These are phyloP conservation scores for Vigna unguiculata DNA, from an alignment of 306 rosid species.

Conservation along the genomic window DNA sequence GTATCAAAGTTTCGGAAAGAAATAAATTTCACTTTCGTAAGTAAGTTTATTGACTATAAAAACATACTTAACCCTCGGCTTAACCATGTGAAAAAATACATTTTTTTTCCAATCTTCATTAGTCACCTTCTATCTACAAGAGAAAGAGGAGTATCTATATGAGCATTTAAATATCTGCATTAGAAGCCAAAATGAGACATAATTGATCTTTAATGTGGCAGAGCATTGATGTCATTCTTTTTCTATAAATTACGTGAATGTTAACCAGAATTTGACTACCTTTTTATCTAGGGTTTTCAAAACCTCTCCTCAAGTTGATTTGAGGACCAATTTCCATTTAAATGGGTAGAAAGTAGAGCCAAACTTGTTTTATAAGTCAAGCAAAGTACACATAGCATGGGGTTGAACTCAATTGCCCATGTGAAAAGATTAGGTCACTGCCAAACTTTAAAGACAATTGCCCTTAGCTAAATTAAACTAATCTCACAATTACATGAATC, in stretches of 20 bases:
- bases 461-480: neutral
- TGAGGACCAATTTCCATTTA: conserved; percentile 40
- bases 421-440: conserved; percentile 35
- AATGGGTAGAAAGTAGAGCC: conserved; percentile 37
- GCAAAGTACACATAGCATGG: conserved; percentile 36
- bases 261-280: conserved; percentile 7
- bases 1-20: too few relatives aligned
- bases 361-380: conserved; percentile 46
- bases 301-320: conserved; percentile 43
- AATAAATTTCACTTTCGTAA: too few relatives aligned
- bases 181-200: neutral
- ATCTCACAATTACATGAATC: conserved; percentile 19
- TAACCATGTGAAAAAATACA: too few relatives aligned
- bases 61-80: too few relatives aligned
- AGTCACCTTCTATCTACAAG: neutral
- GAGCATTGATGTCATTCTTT: conserved; percentile 1
- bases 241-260: neutral
- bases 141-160: neutral
- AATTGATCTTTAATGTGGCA: conserved; percentile 14
- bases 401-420: conserved; percentile 47
- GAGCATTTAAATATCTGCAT: conserved; percentile 7
- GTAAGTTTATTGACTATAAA: too few relatives aligned
- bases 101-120: neutral
- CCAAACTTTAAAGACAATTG: conserved; percentile 45
- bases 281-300: neutral